Conservation (phyloP, 208 protist species). For the Acanthamoeba rhysodes region DNA sequence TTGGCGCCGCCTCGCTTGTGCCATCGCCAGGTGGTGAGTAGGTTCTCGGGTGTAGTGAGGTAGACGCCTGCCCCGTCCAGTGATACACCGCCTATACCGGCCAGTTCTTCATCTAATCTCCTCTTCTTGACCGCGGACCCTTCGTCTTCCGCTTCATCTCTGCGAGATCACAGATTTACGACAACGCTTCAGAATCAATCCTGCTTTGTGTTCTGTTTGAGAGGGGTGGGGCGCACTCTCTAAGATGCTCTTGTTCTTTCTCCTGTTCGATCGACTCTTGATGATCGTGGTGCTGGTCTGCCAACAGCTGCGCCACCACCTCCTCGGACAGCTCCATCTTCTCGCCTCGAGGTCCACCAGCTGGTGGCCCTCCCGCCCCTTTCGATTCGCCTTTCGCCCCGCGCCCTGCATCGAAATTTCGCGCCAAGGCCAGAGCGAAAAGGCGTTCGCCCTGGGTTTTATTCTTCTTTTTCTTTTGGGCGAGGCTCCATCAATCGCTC, state of each 20-base stretch:
- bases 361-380: neutral
- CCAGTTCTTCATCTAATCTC: neutral
- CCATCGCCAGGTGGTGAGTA: neutral
- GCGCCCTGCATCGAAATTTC: neutral
- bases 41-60: conserved; percentile 6
- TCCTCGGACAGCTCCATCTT: conserved; percentile 41
- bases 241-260: neutral
- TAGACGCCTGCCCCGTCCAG: neutral
- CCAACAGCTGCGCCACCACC: neutral
- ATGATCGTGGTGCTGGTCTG: neutral
- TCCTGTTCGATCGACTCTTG: neutral
- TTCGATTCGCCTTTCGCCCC: neutral
- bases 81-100: neutral
- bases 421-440: neutral
- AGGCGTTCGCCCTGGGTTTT: no score
- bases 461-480: no score
- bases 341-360: no score
- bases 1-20: conserved; percentile 41
- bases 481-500: neutral
- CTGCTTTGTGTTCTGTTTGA: neutral
- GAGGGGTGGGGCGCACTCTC: neutral
- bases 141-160: neutral
- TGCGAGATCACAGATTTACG: neutral
- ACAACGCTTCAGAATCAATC: neutral
- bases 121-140: neutral